A percentile compares a stretch with the other conserved stretches of the same genome.
Conservation (phyloP, 345 rosid species). For the Gossypium rotundifolium region DNA sequence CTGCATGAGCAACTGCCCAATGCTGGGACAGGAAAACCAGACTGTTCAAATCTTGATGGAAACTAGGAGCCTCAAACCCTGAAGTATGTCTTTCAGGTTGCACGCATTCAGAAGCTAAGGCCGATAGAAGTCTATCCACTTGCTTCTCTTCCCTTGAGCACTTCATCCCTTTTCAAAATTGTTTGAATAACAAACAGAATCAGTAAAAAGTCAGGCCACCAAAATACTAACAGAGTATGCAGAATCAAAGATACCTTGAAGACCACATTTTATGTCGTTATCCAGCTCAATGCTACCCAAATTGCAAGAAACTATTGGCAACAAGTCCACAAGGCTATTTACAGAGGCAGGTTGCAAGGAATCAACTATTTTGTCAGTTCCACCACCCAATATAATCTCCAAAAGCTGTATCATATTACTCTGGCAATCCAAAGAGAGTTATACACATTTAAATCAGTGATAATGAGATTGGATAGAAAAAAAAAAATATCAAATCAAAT, state of each 20-base stretch:
- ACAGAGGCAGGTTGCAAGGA: slow-evolving; percentile 36
- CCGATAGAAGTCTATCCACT: slow-evolving; percentile 54
- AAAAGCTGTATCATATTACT: slow-evolving; percentile 44
- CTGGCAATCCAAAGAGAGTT: slow-evolving; percentile 38
- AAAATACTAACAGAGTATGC: background rate
- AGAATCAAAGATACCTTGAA: slow-evolving; percentile 49
- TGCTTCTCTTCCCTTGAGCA: slow-evolving; percentile 76
- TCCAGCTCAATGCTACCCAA: slow-evolving; percentile 37
- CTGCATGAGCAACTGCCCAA: slow-evolving; percentile 72
- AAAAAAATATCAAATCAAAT: background rate
- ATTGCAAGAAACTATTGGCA: slow-evolving; percentile 40
- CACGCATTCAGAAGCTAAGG: slow-evolving; percentile 61
- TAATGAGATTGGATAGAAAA: background rate
- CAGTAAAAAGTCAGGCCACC: background rate
- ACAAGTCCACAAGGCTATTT: slow-evolving; percentile 46
- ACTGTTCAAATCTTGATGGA: slow-evolving; percentile 44
- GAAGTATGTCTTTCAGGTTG: slow-evolving; percentile 49
- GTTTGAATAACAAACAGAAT: background rate
- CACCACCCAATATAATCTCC: slow-evolving; percentile 71
- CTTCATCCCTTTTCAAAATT: slow-evolving; percentile 36
- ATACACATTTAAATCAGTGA: slow-evolving; percentile 11
- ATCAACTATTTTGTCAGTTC: slow-evolving; percentile 47
- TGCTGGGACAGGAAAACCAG: slow-evolving; percentile 64
- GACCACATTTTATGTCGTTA: slow-evolving; percentile 44
- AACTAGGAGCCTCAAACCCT: slow-evolving; percentile 31